Conservation (phyloP, 2,329 filamentous ascomycete species). For the Pseudogymnoascus pannorum region DNA sequence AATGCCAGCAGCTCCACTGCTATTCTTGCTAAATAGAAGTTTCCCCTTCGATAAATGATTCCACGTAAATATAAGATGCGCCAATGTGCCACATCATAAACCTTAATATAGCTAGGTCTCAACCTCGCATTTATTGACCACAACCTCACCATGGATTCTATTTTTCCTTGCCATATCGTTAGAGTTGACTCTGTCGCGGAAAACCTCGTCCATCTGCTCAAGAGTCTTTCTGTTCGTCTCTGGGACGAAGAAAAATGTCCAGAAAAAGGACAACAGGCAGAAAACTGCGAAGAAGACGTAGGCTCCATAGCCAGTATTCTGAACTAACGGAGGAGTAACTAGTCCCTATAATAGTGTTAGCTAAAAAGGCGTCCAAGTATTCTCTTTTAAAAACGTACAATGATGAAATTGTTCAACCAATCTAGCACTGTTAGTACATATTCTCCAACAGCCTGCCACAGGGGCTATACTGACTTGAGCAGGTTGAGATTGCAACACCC, state of each 20-base stretch:
- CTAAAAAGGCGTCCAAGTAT: neutral
- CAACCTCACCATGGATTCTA: neutral
- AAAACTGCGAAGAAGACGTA: constrained; percentile 51
- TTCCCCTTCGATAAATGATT: neutral
- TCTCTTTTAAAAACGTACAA: constrained; percentile 26
- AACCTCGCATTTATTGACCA: neutral
- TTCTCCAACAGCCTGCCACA: neutral
- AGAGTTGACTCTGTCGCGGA: constrained; percentile 14
- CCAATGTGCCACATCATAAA: neutral
- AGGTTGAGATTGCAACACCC: constrained; percentile 57
- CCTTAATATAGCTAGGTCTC: neutral
- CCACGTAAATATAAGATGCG: neutral
- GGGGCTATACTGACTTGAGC: constrained; percentile 33
- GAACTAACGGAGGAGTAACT: constrained; percentile 56
- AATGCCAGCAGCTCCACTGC: neutral
- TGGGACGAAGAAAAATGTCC: constrained; percentile 47
- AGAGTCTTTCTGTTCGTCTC: constrained; percentile 49
- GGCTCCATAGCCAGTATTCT: constrained; percentile 48
- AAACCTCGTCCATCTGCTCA: constrained; percentile 44
- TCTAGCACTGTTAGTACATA: constrained; percentile 22
- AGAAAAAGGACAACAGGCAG: constrained; percentile 40
- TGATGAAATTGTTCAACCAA: constrained; percentile 47
- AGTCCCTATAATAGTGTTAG: constrained; percentile 34
- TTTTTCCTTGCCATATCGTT: neutral
- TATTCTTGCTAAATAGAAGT: neutral